A percentile compares a stretch with the other conserved stretches of the same genome.
Conservation (phyloP, 768 basidiomycete genomes). For the Suillus weaverae region DNA sequence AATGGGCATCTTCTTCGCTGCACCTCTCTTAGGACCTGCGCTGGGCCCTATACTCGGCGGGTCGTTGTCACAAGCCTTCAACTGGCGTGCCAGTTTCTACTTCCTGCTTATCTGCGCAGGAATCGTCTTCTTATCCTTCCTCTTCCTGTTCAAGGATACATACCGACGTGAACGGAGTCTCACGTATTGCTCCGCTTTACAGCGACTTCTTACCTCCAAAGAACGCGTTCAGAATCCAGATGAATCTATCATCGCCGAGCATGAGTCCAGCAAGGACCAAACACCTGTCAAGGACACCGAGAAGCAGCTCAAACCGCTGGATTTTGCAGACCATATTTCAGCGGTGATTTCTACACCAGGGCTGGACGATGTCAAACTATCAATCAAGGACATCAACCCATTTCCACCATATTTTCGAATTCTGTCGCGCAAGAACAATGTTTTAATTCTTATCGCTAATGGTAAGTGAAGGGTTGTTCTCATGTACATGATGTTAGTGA, state of each 20-base stretch:
- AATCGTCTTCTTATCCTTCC: slow-evolving; percentile 51
- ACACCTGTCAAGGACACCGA: slow-evolving; percentile 14
- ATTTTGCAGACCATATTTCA: slow-evolving; percentile 22
- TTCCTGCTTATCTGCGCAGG: slow-evolving; percentile 70
- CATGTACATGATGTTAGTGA: slow-evolving; percentile 11
- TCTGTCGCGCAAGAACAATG: slow-evolving; percentile 63
- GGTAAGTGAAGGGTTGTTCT: slow-evolving; percentile 16
- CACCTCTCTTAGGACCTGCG: slow-evolving; percentile 73
- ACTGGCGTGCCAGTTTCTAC: slow-evolving; percentile 85
- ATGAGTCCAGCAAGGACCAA: slow-evolving; percentile 15
- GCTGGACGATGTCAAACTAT: slow-evolving; percentile 45
- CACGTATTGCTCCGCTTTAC: slow-evolving; percentile 70
- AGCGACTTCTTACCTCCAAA: slow-evolving; percentile 36
- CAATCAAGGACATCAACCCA: slow-evolving; percentile 72
- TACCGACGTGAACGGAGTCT: slow-evolving; percentile 82
- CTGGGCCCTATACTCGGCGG: slow-evolving; percentile 78
- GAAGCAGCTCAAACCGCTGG: slow-evolving; percentile 22
- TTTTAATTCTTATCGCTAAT: slow-evolving; percentile 50
- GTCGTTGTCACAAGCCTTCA: slow-evolving; percentile 59
- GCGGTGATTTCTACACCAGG: slow-evolving; percentile 15
- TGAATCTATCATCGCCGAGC: slow-evolving; percentile 15
- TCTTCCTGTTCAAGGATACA: slow-evolving; percentile 76
- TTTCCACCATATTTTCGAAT: slow-evolving; percentile 60
- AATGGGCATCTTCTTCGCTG: slow-evolving; percentile 81
- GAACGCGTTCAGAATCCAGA: slow-evolving; percentile 21